Percentiles rank a stretch among this genome's conserved stretches.
phyloP scores from a whole-genome alignment of 495 filamentous ascomycete genomes.

The Penicillium goetzii region DNA sequence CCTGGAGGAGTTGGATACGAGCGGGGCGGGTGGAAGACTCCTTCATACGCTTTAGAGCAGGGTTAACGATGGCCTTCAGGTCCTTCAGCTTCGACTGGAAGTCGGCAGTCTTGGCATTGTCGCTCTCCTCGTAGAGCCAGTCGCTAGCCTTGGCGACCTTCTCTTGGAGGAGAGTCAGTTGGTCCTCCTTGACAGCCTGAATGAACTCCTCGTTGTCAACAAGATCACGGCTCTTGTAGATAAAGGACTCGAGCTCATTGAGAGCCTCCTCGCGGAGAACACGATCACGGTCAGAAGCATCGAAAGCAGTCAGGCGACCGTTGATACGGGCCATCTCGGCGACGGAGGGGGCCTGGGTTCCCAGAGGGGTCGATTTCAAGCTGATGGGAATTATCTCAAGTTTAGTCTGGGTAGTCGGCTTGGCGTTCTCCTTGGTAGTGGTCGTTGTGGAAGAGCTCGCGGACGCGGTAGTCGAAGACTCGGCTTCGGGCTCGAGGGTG shows the following conservation, averaged over 20 bases:
- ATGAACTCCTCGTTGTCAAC: conserved; percentile 76
- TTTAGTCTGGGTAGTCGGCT: conserved; percentile 60
- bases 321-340: conserved; percentile 67
- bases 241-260: conserved; percentile 92
- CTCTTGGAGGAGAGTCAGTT: conserved; percentile 63
- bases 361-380: conserved; percentile 63
- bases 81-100: conserved; percentile 73
- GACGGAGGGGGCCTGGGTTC: conserved; percentile 58
- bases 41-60: conserved; percentile 67
- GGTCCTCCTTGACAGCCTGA: conserved; percentile 64
- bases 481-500: conserved; percentile 53
- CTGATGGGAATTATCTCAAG: conserved; percentile 71
- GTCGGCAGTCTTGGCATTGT: conserved; percentile 68
- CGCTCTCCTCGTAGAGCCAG: conserved; percentile 89
- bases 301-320: conserved; percentile 76
- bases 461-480: conserved; percentile 49
- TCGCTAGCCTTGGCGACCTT: conserved; percentile 71
- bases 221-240: conserved; percentile 84
- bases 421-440: conserved; percentile 50
- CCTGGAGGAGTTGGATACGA: conserved; percentile 63
- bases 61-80: conserved; percentile 70
- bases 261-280: conserved; percentile 80
- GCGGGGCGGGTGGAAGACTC: conserved; percentile 69
- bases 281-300: conserved; percentile 77
- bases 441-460: conserved; percentile 51